Evolutionary conservation across 768 basidiomycete genomes (phyloP), one percentile per base, ranked within the genome.

Genomic region (Clitopilus hobsonii): DNA sequence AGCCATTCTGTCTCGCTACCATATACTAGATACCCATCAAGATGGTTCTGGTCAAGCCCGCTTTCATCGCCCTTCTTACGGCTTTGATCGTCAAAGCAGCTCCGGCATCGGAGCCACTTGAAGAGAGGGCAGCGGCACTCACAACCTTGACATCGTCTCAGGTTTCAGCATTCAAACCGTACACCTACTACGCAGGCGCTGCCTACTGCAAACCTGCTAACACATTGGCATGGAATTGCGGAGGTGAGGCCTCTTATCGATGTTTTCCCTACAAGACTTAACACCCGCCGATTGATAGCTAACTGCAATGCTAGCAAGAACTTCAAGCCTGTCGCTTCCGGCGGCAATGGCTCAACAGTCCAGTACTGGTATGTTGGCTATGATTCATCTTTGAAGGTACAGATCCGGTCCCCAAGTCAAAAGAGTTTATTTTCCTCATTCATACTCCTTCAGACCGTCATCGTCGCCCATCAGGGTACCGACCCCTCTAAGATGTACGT

Each of bases 301-400:
- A 76, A 75, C 49, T 83, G 81, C 56, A 58, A 68, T 14, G 75
- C 75, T 6, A 81, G 79, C 54, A 66, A 79, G 1, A 65, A 59
- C 5, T 83, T 83, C 63, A 58, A 70, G 8, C 79, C 80, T 8
- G 64, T 75, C 10, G 78, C 75, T 8, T 75, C 80, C 7, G 81
- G 82, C 0, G 80, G 81, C 7, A 73, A 81, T 55, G 81, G 78
- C 0, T 51, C 50, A 22, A 53, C 54, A 5, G 60, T 69, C 8
- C 78, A 80, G 60, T 78, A 66, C 54, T 83, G 82, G 76, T 73
- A 69, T 68, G 75, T 78, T 8, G 75, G 76, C 2, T 71, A 68
- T 51, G 74, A 76, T 51, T 63, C 69, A 6, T 64, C 61, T 13
- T 65, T 77, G 18, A 57, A 66, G 36, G 58, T 57, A 45, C 10